Evolutionary conservation across 192 early-diverging fungal species (phyloP).

Genomic region (Dissophora ornata): DNA sequence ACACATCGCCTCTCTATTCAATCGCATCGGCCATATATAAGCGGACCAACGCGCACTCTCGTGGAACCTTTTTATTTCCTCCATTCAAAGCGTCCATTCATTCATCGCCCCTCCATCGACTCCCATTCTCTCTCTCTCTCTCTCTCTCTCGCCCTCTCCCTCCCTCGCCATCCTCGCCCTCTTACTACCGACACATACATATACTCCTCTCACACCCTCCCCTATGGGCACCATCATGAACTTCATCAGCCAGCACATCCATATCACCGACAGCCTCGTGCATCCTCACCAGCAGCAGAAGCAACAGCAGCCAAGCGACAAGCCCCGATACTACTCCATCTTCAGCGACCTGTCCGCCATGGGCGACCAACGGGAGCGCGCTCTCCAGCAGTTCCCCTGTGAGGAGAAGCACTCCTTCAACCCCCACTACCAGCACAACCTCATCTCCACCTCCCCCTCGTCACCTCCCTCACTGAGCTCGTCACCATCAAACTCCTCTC

Average conservation of each 20-base stretch:
- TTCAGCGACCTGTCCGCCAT: constrained; percentile 17
- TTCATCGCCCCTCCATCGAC: neutral
- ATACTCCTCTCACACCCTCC: neutral
- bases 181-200: neutral
- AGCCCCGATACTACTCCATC: constrained; percentile 20
- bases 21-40: too few species aligned
- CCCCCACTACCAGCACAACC: constrained; percentile 48
- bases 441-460: constrained; percentile 16
- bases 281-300: too few species aligned
- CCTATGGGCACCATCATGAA: constrained; percentile 24
- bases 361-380: constrained; percentile 16
- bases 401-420: constrained; percentile 44
- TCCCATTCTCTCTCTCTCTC: neutral
- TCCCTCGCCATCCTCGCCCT: neutral
- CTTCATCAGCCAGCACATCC: constrained; percentile 31
- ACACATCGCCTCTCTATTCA: too few species aligned
- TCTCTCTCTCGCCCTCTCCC: constrained; percentile 9
- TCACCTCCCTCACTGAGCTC: constrained; percentile 28
- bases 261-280: constrained; percentile 5
- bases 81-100: too few species aligned
- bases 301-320: constrained; percentile 1
- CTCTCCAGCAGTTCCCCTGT: constrained; percentile 30
- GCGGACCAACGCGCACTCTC: too few species aligned
- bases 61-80: too few species aligned
- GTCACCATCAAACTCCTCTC: constrained; percentile 16